Evolutionary conservation across 805 yeast genomes (phyloP).

Genomic region (Candida ipomoeae): DNA sequence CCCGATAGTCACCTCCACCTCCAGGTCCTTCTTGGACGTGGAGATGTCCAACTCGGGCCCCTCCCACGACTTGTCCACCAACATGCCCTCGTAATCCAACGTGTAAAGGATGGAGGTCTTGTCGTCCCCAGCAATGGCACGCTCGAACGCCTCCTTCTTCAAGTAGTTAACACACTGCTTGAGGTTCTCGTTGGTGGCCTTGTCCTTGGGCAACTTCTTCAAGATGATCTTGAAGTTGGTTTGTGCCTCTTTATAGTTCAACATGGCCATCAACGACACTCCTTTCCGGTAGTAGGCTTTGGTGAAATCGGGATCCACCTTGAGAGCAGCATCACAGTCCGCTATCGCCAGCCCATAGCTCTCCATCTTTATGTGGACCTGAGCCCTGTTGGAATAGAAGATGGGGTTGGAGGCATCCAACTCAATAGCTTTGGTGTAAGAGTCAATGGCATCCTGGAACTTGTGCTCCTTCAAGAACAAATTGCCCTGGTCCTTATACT

Average conservation of each 20-base stretch:
- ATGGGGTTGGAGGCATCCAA: conserved; percentile 55
- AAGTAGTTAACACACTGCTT: conserved; percentile 62
- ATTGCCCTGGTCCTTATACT: conserved; percentile 70
- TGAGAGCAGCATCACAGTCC: conserved; percentile 74
- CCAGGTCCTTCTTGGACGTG: conserved; percentile 23
- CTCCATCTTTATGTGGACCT: conserved; percentile 81
- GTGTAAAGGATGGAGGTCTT: conserved; percentile 45
- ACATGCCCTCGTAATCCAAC: conserved; percentile 45
- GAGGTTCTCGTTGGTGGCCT: conserved; percentile 57
- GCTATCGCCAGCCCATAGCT: conserved; percentile 78
- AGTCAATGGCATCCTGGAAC: conserved; percentile 59
- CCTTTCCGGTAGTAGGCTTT: conserved; percentile 90
- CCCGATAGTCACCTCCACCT: conserved; percentile 29
- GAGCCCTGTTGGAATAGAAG: conserved; percentile 82
- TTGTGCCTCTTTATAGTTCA: conserved; percentile 71
- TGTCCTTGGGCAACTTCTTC: conserved; percentile 61
- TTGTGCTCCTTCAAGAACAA: conserved; percentile 61
- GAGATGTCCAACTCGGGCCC: conserved; percentile 53
- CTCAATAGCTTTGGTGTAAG: conserved; percentile 72
- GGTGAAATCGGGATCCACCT: conserved; percentile 58
- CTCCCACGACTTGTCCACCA: conserved; percentile 51
- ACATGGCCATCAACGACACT: conserved; percentile 68
- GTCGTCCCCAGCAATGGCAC: conserved; percentile 77
- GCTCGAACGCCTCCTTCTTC: conserved; percentile 74
- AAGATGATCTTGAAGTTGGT: conserved; percentile 64